Evolutionary conservation across 83 land plant species (phyloP).

Genomic region (Picea mariana): DNA sequence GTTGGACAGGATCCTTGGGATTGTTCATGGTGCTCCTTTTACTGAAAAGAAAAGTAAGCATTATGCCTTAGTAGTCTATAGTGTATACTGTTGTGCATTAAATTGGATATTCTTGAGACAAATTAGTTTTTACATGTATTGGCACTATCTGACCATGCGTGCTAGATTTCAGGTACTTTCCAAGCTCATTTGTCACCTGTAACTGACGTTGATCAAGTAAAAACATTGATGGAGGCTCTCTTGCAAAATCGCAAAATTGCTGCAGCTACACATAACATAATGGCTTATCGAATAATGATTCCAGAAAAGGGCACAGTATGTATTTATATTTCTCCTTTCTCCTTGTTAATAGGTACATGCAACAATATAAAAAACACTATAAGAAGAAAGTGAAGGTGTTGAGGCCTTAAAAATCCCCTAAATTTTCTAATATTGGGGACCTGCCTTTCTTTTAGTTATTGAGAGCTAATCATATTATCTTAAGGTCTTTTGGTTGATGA

Average conservation of each 20-base stretch:
- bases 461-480: too few relatives aligned
- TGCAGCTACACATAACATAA: slow-evolving; percentile 55
- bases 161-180: slow-evolving; percentile 36
- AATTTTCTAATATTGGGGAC: too few relatives aligned
- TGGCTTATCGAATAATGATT: slow-evolving; percentile 48
- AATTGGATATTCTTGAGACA: background rate
- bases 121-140: background rate
- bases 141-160: background rate
- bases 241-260: slow-evolving; percentile 51
- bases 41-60: slow-evolving; percentile 44
- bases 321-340: background rate
- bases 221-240: slow-evolving; percentile 41
- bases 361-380: background rate
- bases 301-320: slow-evolving; percentile 40
- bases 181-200: slow-evolving; percentile 53
- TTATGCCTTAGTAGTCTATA: background rate
- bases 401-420: too few relatives aligned
- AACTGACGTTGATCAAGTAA: slow-evolving; percentile 29
- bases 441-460: too few relatives aligned
- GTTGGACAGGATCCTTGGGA: slow-evolving; percentile 41
- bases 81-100: background rate
- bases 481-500: too few relatives aligned
- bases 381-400: background rate
- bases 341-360: background rate
- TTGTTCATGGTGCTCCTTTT: slow-evolving; percentile 45